Conservation (phyloP, 805 yeast genomes). For the Starmerella geochares region DNA sequence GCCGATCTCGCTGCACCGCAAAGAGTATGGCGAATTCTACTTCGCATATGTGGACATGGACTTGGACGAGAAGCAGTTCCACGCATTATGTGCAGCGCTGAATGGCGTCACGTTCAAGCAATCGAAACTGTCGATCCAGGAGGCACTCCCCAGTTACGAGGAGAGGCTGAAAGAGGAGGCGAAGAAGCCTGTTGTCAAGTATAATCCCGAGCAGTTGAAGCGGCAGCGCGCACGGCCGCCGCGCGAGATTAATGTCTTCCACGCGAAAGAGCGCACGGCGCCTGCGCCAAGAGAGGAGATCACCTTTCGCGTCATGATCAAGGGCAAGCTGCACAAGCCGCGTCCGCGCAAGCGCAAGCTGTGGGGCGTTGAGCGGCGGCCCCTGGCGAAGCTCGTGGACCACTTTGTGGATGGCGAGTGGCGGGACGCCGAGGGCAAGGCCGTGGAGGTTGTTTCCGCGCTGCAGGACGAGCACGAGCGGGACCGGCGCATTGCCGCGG, state of each 20-base stretch:
- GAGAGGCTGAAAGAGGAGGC: slow-evolving; percentile 38
- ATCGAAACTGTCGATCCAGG: slow-evolving; percentile 46
- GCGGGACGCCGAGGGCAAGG: slow-evolving; percentile 71
- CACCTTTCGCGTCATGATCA: slow-evolving; percentile 49
- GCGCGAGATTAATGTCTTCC: slow-evolving; percentile 34
- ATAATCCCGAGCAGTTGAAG: slow-evolving; percentile 27
- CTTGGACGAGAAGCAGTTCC: slow-evolving; percentile 39
- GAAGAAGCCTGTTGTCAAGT: slow-evolving; percentile 34
- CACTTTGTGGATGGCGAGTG: slow-evolving; percentile 57
- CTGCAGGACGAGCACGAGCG: slow-evolving; percentile 28
- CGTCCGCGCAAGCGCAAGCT: slow-evolving; percentile 64
- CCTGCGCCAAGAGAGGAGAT: slow-evolving; percentile 41
- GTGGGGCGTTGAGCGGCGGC: slow-evolving; percentile 74
- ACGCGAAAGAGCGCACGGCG: slow-evolving; percentile 54
- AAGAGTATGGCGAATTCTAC: slow-evolving; percentile 42
- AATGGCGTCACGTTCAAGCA: slow-evolving; percentile 74
- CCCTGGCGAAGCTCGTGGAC: slow-evolving; percentile 46
- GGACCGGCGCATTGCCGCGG: slow-evolving; percentile 17
- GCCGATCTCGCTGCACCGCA: slow-evolving; percentile 45
- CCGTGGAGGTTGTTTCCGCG: slow-evolving; percentile 47
- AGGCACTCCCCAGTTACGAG: slow-evolving; percentile 51
- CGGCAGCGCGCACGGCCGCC: slow-evolving; percentile 30
- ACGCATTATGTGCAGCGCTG: slow-evolving; percentile 45
- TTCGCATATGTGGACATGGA: slow-evolving; percentile 62
- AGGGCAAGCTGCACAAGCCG: slow-evolving; percentile 49